These are phyloP conservation scores for Arthonia radiata DNA, from an alignment of 495 filamentous ascomycete genomes.

Conservation along the genomic window DNA sequence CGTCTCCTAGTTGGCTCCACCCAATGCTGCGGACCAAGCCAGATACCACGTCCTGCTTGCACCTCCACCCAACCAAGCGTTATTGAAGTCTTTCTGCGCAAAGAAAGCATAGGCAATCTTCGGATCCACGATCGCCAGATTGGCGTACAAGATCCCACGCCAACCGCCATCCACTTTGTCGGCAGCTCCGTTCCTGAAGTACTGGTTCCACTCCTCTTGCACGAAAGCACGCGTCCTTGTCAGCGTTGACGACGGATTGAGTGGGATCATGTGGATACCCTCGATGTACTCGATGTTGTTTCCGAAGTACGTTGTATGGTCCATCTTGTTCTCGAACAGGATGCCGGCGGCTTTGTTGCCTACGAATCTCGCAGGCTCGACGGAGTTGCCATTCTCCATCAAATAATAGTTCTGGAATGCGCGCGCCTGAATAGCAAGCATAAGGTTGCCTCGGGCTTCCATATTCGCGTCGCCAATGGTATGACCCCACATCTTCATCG, in stretches of 20 bases:
- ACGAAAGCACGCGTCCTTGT: conserved; percentile 49
- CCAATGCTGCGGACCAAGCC: conserved; percentile 44
- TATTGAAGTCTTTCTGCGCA: conserved; percentile 33
- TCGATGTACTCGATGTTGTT: conserved; percentile 59
- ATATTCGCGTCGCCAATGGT: conserved; percentile 50
- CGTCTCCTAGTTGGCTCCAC: no score
- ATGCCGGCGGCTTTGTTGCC: conserved; percentile 79
- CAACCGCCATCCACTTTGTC: conserved; percentile 45
- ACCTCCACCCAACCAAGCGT: conserved; percentile 60
- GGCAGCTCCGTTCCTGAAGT: conserved; percentile 38
- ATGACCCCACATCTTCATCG: conserved; percentile 81
- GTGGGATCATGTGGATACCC: conserved; percentile 86
- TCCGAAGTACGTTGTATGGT: conserved; percentile 90
- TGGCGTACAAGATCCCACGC: conserved; percentile 66
- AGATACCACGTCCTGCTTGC: conserved; percentile 78
- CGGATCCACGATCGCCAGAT: conserved; percentile 58
- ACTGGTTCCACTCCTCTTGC: conserved; percentile 59
- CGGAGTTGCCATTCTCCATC: conserved; percentile 38
- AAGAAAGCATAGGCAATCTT: conserved; percentile 51
- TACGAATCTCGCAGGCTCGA: conserved; percentile 55
- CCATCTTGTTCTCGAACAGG: conserved; percentile 88
- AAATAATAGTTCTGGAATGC: conserved; percentile 62
- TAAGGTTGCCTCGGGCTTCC: conserved; percentile 69
- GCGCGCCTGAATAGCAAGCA: conserved; percentile 49
- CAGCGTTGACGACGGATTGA: conserved; percentile 44